Percentiles rank a stretch among this genome's conserved stretches.
Conservation (phyloP, 2,329 filamentous ascomycete species). For the Ploettnerulaceae sp. region DNA sequence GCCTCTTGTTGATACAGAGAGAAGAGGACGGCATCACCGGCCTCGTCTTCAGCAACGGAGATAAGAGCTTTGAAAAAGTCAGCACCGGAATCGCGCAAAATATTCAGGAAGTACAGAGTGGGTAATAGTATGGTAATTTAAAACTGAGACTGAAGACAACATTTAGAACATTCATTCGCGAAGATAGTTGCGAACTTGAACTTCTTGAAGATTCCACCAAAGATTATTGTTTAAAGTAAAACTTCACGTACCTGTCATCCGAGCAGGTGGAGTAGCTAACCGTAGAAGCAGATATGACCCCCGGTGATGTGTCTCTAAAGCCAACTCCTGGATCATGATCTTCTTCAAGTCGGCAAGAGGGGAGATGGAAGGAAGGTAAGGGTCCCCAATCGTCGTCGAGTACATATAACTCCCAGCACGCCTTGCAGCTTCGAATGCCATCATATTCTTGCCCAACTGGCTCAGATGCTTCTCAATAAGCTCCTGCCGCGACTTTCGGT, state of each 20-base stretch:
- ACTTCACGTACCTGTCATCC: constrained; percentile 27
- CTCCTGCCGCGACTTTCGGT: not conserved
- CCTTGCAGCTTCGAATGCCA: not conserved
- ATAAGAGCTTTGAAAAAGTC: constrained; percentile 21
- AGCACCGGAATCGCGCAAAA: not conserved
- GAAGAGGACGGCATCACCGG: constrained; percentile 33
- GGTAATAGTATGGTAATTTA: not conserved
- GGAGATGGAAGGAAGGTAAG: constrained; percentile 12
- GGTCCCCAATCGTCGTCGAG: not conserved
- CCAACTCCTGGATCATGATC: constrained; percentile 33
- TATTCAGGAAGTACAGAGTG: not conserved
- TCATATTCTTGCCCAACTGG: not conserved
- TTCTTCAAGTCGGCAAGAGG: constrained; percentile 22
- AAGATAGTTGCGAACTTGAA: not conserved
- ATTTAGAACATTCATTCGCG: too few relatives aligned
- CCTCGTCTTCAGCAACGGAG: constrained; percentile 23
- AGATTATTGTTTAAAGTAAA: not conserved
- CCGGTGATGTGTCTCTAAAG: constrained; percentile 39
- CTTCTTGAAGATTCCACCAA: not conserved
- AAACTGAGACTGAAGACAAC: too few relatives aligned
- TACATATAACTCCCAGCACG: not conserved
- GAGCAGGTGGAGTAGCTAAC: constrained; percentile 30
- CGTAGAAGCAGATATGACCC: constrained; percentile 35
- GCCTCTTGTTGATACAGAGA: constrained; percentile 40
- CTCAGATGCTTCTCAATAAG: constrained; percentile 1